phyloP scores from a whole-genome alignment of 2,329 filamentous ascomycete species.

The Pestalotiopsis sp. region DNA sequence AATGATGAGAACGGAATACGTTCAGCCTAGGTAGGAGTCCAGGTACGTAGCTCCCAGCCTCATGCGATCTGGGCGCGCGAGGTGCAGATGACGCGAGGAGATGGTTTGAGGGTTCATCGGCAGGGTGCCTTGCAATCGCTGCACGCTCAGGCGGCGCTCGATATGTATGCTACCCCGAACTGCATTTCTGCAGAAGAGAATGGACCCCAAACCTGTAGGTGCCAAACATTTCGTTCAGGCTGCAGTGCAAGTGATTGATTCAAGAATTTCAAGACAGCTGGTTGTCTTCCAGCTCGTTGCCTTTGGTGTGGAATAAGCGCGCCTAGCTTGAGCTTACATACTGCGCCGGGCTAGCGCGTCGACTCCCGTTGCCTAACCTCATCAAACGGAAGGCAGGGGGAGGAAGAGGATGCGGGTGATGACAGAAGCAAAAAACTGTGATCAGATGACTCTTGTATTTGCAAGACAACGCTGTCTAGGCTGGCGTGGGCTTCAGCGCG shows the following conservation, averaged over 20 bases:
- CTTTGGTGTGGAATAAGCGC: not conserved
- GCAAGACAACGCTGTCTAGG: not conserved
- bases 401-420: not conserved
- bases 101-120: not conserved
- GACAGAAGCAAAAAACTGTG: slow-evolving; percentile 8
- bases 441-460: slow-evolving; percentile 1
- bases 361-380: slow-evolving; percentile 1
- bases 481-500: not conserved
- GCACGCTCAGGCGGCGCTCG: not conserved
- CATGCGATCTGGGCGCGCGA: not conserved
- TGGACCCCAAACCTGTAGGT: not conserved
- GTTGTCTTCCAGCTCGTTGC: not conserved
- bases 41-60: not conserved
- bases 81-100: not conserved
- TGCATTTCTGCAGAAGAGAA: not conserved
- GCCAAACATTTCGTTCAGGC: not conserved
- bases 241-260: not conserved
- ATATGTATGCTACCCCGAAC: not conserved
- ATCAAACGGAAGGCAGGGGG: not conserved
- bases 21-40: not conserved
- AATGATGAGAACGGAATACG: not conserved
- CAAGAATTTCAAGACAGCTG: not conserved
- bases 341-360: not conserved
- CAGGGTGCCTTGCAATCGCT: not conserved
- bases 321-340: slow-evolving; percentile 7